Conservation (phyloP, 2,329 filamentous ascomycete genomes). For the Exophiala oligosperma region DNA sequence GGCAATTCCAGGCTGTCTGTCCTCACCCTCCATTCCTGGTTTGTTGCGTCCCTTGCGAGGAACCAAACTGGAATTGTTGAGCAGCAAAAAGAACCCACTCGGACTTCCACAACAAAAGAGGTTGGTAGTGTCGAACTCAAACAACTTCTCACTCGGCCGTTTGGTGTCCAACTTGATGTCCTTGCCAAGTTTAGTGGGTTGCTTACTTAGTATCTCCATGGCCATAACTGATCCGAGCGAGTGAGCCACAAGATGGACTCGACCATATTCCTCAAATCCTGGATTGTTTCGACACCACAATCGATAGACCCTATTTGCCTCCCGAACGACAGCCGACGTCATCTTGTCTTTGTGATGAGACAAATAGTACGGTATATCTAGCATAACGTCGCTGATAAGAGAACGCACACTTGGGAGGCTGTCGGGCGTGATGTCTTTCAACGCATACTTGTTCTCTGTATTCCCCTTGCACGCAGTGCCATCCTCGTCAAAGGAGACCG, state of each 20-base stretch:
- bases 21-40: slow-evolving; percentile 67
- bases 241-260: slow-evolving; percentile 90
- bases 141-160: slow-evolving; percentile 55
- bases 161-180: slow-evolving; percentile 39
- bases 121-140: slow-evolving; percentile 90
- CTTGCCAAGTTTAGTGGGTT: slow-evolving; percentile 70
- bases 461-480: slow-evolving; percentile 53
- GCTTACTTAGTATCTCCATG: slow-evolving; percentile 83
- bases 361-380: slow-evolving; percentile 97
- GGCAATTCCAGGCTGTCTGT: slow-evolving; percentile 64
- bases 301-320: slow-evolving; percentile 93
- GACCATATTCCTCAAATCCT: slow-evolving; percentile 74
- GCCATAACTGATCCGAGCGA: slow-evolving; percentile 95
- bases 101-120: slow-evolving; percentile 89
- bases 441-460: slow-evolving; percentile 61
- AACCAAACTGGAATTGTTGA: slow-evolving; percentile 69
- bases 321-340: slow-evolving; percentile 81
- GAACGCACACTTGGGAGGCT: slow-evolving; percentile 90
- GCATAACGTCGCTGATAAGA: slow-evolving; percentile 96
- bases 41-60: slow-evolving; percentile 77
- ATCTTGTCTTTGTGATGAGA: slow-evolving; percentile 95
- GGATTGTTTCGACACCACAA: slow-evolving; percentile 95
- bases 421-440: slow-evolving; percentile 89
- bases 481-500: slow-evolving; percentile 80
- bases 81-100: slow-evolving; percentile 85